A percentile compares a stretch with the other conserved stretches of the same genome.
Evolutionary conservation across 1,284 basidiomycete species (phyloP).

Genomic region (Cryptococcus sp.): DNA sequence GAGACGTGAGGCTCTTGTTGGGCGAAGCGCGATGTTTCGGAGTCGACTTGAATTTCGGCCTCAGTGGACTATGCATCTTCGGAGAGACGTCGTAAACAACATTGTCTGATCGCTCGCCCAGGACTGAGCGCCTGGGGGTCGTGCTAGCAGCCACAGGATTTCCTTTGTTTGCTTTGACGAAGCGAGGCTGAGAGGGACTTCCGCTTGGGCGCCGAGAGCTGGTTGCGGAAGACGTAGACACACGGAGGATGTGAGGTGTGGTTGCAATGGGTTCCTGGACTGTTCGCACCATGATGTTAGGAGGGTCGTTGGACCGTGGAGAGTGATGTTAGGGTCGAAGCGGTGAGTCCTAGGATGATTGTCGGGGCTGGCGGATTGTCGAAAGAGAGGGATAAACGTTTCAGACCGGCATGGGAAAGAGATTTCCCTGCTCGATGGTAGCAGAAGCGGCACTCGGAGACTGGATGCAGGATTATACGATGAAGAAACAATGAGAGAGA

Average conservation of each 20-base stretch:
- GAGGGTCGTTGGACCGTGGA: not conserved
- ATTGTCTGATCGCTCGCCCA: constrained; percentile 25
- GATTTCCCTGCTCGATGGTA: not conserved
- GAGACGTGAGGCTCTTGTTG: constrained; percentile 1
- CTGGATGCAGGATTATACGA: not conserved
- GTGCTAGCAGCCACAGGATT: not conserved
- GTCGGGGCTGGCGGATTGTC: not conserved
- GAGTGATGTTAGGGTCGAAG: not conserved
- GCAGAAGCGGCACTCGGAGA: not conserved
- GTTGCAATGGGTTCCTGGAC: constrained; percentile 18
- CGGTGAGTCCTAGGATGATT: not conserved
- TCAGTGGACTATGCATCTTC: not conserved
- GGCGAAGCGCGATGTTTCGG: constrained; percentile 1
- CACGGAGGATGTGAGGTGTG: constrained; percentile 16
- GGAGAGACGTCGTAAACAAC: not conserved
- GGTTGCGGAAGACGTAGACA: constrained; percentile 14
- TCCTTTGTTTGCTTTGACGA: not conserved
- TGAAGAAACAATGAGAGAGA: not conserved
- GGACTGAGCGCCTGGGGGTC: constrained; percentile 9
- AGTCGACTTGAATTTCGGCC: constrained; percentile 2
- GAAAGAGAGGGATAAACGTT: not conserved
- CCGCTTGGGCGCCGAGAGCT: constrained; percentile 11
- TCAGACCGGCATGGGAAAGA: not conserved
- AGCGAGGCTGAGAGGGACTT: constrained; percentile 10
- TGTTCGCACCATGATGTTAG: constrained; percentile 20